Conservation (phyloP, 2,329 filamentous ascomycete species). For the Aspergillus eucalypticola region DNA sequence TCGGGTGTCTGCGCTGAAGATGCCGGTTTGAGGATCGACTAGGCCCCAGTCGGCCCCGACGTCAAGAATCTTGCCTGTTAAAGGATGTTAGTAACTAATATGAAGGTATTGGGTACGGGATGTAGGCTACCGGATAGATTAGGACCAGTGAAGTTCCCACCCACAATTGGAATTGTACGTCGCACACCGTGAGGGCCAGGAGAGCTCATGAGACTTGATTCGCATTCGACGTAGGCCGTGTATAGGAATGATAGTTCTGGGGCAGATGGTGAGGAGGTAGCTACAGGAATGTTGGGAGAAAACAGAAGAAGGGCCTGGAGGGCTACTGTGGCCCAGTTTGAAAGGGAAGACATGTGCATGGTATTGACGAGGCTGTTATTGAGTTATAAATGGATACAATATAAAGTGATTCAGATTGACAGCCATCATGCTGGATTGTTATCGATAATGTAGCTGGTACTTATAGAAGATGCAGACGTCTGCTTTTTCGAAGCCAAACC, state of each 20-base stretch:
- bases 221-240: constrained; percentile 26
- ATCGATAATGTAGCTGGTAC: background rate
- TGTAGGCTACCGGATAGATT: constrained; percentile 18
- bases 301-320: background rate
- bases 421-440: background rate
- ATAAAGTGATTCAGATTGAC: no score
- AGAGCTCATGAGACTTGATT: constrained; percentile 19
- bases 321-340: background rate
- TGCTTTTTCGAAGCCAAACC: background rate
- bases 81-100: background rate
- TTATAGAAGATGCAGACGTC: background rate
- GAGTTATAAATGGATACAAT: no score
- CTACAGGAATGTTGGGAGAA: background rate
- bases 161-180: constrained; percentile 28
- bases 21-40: constrained; percentile 23
- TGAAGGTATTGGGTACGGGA: no score
- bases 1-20: constrained; percentile 31
- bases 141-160: constrained; percentile 31
- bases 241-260: constrained; percentile 26
- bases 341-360: background rate
- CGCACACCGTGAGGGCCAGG: constrained; percentile 23
- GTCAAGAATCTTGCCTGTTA: constrained; percentile 24
- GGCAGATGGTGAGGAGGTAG: constrained; percentile 8
- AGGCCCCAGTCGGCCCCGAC: constrained; percentile 31
- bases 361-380: background rate